A percentile compares a stretch with the other conserved stretches of the same genome.
phyloP scores from a whole-genome alignment of 768 basidiomycete genomes.

The Tulasnella sp. region DNA sequence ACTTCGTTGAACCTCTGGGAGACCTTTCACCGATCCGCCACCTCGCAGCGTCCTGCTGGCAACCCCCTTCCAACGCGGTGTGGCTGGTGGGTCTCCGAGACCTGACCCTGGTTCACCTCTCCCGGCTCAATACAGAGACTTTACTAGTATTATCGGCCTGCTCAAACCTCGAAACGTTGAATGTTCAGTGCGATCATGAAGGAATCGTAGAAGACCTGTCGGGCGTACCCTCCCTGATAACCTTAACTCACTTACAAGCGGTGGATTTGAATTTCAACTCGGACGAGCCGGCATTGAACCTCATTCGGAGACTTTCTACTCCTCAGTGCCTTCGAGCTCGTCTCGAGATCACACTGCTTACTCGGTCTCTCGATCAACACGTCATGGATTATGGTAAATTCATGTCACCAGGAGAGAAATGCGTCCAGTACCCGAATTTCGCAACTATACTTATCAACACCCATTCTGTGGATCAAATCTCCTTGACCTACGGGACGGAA shows the following conservation, averaged over 20 bases:
- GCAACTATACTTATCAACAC: background rate
- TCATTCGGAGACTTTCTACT: background rate
- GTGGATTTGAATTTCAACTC: background rate
- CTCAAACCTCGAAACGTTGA: no score
- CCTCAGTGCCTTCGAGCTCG: no score
- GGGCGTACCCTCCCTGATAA: no score
- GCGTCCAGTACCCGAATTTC: background rate
- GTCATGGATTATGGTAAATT: background rate
- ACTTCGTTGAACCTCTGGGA: no score
- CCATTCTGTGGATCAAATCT: background rate
- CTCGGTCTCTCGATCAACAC: no score
- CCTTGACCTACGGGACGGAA: background rate
- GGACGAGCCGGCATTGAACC: background rate
- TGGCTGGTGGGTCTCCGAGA: background rate
- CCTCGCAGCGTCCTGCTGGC: no score
- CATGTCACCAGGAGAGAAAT: background rate
- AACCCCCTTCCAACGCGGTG: background rate
- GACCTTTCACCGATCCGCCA: no score
- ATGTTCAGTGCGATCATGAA: no score
- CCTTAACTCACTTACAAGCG: background rate
- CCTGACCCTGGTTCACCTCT: background rate
- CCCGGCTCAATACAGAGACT: background rate
- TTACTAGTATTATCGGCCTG: no score
- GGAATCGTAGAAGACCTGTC: no score
- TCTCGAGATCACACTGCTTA: no score